Conservation (phyloP, 1,284 basidiomycete species). For the Xerocomus amazonicus region DNA sequence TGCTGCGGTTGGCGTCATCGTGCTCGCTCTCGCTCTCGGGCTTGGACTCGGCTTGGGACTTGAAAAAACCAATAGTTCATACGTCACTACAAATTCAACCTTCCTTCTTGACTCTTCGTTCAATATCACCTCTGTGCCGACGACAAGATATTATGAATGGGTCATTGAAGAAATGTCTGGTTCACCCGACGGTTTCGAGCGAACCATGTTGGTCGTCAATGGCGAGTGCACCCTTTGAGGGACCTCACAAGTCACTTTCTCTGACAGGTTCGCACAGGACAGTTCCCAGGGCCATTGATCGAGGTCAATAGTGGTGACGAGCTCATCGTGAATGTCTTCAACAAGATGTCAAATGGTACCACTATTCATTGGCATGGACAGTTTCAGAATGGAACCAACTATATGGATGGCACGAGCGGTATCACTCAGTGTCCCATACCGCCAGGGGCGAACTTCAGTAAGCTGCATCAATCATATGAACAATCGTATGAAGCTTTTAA, state of each 20-base stretch:
- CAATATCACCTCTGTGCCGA: conserved; percentile 25
- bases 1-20: conserved; percentile 12
- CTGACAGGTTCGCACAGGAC: conserved; percentile 17
- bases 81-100: conserved; percentile 28
- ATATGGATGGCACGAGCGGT: conserved; percentile 34
- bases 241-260: not conserved
- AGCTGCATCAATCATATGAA: conserved; percentile 1
- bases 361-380: conserved; percentile 35
- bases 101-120: conserved; percentile 31
- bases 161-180: conserved; percentile 28
- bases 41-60: conserved; percentile 31
- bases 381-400: conserved; percentile 34
- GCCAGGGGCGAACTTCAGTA: conserved; percentile 34
- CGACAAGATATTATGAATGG: conserved; percentile 33
- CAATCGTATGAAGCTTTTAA: not conserved
- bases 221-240: conserved; percentile 9
- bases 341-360: conserved; percentile 31
- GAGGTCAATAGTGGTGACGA: conserved; percentile 34
- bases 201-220: conserved; percentile 33
- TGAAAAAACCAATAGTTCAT: conserved; percentile 19
- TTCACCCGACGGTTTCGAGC: conserved; percentile 30
- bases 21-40: conserved; percentile 28
- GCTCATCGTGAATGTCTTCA: conserved; percentile 33
- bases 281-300: conserved; percentile 32
- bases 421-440: conserved; percentile 34